Base-by-base conservation (phyloP, 352 stramenopile genomes). In the Thraustochytrium sp. region DNA sequence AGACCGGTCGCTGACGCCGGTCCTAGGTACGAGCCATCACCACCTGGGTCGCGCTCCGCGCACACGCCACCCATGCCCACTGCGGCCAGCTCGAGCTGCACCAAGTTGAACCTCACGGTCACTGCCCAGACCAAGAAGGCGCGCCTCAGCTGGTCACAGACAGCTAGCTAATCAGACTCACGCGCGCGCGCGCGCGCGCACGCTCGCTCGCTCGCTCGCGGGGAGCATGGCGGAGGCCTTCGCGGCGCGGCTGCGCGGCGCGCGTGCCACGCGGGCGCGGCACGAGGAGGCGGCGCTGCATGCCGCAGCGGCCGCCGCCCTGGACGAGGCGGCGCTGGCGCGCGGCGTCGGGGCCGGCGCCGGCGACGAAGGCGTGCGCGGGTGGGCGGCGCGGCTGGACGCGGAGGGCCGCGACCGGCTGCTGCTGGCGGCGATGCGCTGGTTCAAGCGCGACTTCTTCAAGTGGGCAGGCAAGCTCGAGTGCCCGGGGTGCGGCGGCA, bases 401-500 rank as follows among this genome's bases (percentile, higher is more conserved):
- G 40, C 65, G 29, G 65, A 77, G 34, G 65, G 34, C 56, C 38
- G 51, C 26, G 55, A 84, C 64, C 59, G 74, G 16, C 44, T 85
- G 72, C 80, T 85, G 64, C 11, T 51, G 9, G 49, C 93, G 48
- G 77, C 96, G 36, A 84, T 94, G 1, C 88, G 91, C 44, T 96
- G 92, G 92, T 96, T 96, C 78, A 96, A 96, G 86, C 73, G 75
- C 38, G 92, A 96, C 38, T 96, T 96, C 75, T 96, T 96, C 54
- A 87, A 91, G 37, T 96, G 92, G 92, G 94, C 92, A 87, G 95
- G 96, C 78, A 86, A 93, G 54, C 92, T 91, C 21, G 83, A 85
- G 18, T 96, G 92, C 36, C 78, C 62, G 3, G 51, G 65, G 2
- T 96, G 91, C 77, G 87, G 86, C 11, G 56, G 88, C 40, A 76